Evolutionary conservation across 2,329 filamentous ascomycete species (phyloP), one percentile per base, ranked within the genome.

Genomic region (Scleromitrula shiraiana): DNA sequence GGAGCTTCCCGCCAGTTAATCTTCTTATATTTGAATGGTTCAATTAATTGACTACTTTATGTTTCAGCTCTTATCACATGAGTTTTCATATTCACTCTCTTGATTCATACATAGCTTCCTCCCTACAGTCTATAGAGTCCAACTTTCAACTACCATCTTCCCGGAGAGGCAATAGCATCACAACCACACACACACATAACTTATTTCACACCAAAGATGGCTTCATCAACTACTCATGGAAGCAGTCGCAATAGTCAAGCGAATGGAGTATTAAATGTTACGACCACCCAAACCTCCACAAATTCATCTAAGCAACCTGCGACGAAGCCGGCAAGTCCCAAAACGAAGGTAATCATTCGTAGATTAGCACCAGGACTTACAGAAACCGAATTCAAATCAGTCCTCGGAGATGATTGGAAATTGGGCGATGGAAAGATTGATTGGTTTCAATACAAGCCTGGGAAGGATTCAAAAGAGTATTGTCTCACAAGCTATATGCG

Each of bases 351-450:
- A 10, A 74, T 94, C 20, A 74, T 96, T 46, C 82, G 94, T 44
- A 79, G 91, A 49, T 76, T 98, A 4, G 88, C 93, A 8, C 90
- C 93, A 1, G 88, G 85, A 7, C 74, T 98, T 64, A 94, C 86
- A 0, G 78, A 87, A 60, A 67, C 75, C 1, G 93, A 98, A 61
- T 91, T 94, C 54, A 73, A 82, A 59, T 66, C 70, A 12, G 74
- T 81, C 7, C 65, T 96, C 10, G 90, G 89, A 4, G 75, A 82
- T 2, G 83, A 89, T 41, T 97, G 91, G 91, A 85, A 82, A 60
- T 60, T 77, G 3, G 86, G 85, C n/a, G 78, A 77, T 40, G 88
- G 88, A 26, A 93, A 83, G 63, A 80, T 94, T 10, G 90, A 95
- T 64, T 96, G 88, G 87, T 73, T 85, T 56, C 76, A 76, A 41